Evolutionary conservation across 805 yeast genomes (phyloP), one percentile per base, ranked within the genome.

Genomic region (Scheffersomyces stipitis): DNA sequence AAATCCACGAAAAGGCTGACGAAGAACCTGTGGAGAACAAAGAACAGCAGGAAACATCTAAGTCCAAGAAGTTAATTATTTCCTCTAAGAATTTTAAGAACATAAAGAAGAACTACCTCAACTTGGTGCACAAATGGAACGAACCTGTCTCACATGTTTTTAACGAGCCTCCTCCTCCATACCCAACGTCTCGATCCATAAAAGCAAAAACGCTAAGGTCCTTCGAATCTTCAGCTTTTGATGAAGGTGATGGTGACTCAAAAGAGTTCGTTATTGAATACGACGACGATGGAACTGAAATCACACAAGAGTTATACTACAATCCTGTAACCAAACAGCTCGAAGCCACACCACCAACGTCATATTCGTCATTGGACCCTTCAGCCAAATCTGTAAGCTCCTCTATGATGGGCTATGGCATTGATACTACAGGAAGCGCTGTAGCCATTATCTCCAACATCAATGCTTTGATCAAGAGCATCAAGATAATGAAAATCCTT

Each of bases 271-370:
- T 53, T 4, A 45, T 66, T 24, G 71, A 64, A 37, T 28, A 54
- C 8, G 54, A 44, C 7, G 51, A 49, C 36, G 62, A 50, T n/a
- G 52, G 49, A 10, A 56, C 46, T 3, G 56, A 46, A 18, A 45
- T 51, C 13, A 56, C 44, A 16, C 56, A 55, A 34, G 66, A 62
- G 30, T 38, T 66, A 14, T 54, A 52, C 39, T 62, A 43, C 33
- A 62, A 67, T 44, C 66, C 66, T 2, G 37, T 38, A 13, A 63
- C 70, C 1, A 56, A 57, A 6, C 62, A 55, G 35, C 48, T 67
- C 20, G 66, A 63, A 39, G 46, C 54, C 12, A 35, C 40, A 6
- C 62, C 64, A 2, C 50, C 56, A 9, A 41, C 53, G 0, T 49
- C 49, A 1, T 34, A 15, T 34, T 33, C 29, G 7, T 37, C 46